Evolutionary conservation across 148 eudicot genomes (phyloP).

Genomic region (Dianthus caryophyllus): DNA sequence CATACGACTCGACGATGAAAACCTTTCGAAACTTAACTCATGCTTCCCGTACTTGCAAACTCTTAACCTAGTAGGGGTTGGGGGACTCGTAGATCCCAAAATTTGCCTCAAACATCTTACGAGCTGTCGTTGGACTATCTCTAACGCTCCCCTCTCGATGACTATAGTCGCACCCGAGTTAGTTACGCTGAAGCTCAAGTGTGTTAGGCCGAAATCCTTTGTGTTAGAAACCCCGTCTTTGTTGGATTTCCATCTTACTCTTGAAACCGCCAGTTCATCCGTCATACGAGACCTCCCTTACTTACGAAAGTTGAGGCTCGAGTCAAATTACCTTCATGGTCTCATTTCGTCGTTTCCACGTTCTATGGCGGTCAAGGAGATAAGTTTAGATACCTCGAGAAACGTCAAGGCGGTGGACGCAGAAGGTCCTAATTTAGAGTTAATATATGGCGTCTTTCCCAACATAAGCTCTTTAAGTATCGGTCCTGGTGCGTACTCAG

Average conservation of each 20-base stretch:
- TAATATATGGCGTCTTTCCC: slow-evolving; percentile 39
- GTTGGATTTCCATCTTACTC: slow-evolving; percentile 42
- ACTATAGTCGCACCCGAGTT: slow-evolving; percentile 50
- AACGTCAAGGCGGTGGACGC: slow-evolving; percentile 15
- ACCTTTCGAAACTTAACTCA: slow-evolving; percentile 43
- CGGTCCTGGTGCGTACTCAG: slow-evolving; percentile 44
- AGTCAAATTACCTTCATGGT: slow-evolving; percentile 27
- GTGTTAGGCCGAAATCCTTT: slow-evolving; percentile 44
- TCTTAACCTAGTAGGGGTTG: slow-evolving; percentile 62
- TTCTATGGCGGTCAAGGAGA: slow-evolving; percentile 29
- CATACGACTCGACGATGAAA: slow-evolving; percentile 62
- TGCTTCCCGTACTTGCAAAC: slow-evolving; percentile 47
- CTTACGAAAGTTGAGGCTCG: slow-evolving; percentile 40
- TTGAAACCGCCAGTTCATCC: slow-evolving; percentile 34
- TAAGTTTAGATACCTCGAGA: slow-evolving; percentile 33
- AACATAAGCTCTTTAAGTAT: slow-evolving; percentile 38
- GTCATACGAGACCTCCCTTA: slow-evolving; percentile 28
- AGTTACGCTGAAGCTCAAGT: slow-evolving; percentile 44
- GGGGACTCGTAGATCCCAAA: slow-evolving; percentile 54
- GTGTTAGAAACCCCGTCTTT: slow-evolving; percentile 44
- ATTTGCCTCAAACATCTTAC: slow-evolving; percentile 47
- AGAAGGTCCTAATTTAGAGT: slow-evolving; percentile 28
- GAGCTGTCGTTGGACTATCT: slow-evolving; percentile 46
- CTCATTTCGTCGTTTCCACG: slow-evolving; percentile 31
- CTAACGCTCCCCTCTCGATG: slow-evolving; percentile 59